phyloP scores from a whole-genome alignment of 2,329 filamentous ascomycete species.

The Alternaria brassicae region DNA sequence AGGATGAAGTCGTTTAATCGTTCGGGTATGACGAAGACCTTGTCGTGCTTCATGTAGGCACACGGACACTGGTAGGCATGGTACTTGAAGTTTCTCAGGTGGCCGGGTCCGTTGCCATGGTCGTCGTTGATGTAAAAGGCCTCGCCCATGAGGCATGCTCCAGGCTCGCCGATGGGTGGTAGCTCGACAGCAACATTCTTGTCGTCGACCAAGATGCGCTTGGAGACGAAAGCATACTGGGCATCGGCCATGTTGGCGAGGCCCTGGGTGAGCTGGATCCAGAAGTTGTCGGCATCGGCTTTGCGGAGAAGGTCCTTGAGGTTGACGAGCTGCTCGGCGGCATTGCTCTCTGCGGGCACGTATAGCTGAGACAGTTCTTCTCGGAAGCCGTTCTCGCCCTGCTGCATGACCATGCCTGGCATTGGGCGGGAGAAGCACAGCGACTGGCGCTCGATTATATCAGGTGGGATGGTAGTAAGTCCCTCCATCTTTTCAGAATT shows the following conservation, averaged over 20 bases:
- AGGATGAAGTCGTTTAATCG: conserved; percentile 65
- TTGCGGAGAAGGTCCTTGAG: conserved; percentile 65
- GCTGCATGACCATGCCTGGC: conserved; percentile 54
- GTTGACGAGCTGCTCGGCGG: conserved; percentile 65
- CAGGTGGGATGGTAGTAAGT: conserved; percentile 42
- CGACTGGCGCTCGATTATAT: conserved; percentile 53
- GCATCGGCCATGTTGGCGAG: conserved; percentile 68
- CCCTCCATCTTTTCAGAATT: conserved; percentile 39
- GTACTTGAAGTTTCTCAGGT: conserved; percentile 68
- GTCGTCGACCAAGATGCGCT: conserved; percentile 67
- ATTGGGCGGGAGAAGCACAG: conserved; percentile 52
- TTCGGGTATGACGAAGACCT: conserved; percentile 72
- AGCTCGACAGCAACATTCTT: conserved; percentile 65
- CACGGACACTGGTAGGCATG: conserved; percentile 70
- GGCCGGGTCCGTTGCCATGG: conserved; percentile 54
- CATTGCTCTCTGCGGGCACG: conserved; percentile 63
- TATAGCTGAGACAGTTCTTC: conserved; percentile 46
- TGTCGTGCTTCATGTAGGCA: conserved; percentile 74
- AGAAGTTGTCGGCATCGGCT: conserved; percentile 67
- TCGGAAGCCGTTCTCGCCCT: conserved; percentile 54
- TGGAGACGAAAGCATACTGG: conserved; percentile 73
- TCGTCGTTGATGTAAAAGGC: conserved; percentile 72
- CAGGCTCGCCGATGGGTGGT: conserved; percentile 66
- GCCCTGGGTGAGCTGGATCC: conserved; percentile 68
- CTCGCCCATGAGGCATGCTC: conserved; percentile 69